Percentiles rank a stretch among this genome's conserved stretches.
These are phyloP conservation scores for Prunus yedoensis DNA, from an alignment of 331 rosid genomes.

Conservation along the genomic window DNA sequence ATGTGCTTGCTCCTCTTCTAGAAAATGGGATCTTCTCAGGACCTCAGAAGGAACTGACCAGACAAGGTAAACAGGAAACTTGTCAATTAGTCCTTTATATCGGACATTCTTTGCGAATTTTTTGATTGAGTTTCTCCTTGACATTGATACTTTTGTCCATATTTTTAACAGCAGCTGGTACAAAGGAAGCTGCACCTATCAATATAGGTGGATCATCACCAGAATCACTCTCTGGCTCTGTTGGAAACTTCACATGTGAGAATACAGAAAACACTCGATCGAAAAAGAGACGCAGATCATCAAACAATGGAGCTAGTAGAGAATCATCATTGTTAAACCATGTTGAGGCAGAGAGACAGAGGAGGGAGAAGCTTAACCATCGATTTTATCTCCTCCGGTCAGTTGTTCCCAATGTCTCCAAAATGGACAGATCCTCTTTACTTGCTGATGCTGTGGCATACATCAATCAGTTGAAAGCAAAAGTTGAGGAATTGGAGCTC, in stretches of 20 bases:
- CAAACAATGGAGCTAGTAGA: background rate
- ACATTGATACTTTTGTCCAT: background rate
- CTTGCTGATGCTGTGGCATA: no score
- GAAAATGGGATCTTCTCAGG: background rate
- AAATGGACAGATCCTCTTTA: no score
- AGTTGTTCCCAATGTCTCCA: no score
- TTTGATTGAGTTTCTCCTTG: no score
- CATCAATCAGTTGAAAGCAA: conserved; percentile 38
- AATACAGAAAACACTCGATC: background rate
- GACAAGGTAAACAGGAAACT: no score
- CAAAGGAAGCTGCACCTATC: background rate
- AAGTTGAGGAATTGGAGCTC: conserved; percentile 26
- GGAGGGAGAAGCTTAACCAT: conserved; percentile 52
- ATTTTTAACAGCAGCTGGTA: background rate
- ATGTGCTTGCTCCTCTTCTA: conserved; percentile 1
- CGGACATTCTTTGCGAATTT: no score
- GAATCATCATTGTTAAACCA: conserved; percentile 28
- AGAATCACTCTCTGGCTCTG: conserved; percentile 6
- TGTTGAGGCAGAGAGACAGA: conserved; percentile 64
- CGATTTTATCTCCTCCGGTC: conserved; percentile 62
- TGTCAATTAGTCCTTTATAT: no score
- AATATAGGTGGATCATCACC: conserved; percentile 10
- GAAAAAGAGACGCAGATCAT: conserved; percentile 27
- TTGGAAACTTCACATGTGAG: conserved; percentile 4
- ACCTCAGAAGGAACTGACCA: background rate